Evolutionary conservation across 495 filamentous ascomycete species (phyloP).

Genomic region (Wilcoxina mikolae): DNA sequence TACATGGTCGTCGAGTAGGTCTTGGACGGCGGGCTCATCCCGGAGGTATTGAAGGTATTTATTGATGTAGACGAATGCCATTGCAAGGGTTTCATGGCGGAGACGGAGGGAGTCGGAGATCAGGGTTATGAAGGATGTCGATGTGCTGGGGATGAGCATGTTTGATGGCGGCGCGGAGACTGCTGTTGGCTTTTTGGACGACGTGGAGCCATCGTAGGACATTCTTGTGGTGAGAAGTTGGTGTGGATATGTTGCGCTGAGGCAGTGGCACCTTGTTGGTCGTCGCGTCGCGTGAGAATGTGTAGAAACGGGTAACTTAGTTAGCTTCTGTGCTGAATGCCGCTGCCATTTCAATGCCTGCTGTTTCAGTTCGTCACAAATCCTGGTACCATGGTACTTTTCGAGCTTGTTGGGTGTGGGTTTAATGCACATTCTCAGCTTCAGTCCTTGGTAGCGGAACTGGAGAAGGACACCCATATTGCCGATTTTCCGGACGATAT

Average conservation of each 20-base stretch:
- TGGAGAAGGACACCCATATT: not conserved
- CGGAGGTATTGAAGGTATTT: conserved; percentile 28
- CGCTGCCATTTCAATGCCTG: too few relatives aligned
- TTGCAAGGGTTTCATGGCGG: conserved; percentile 33
- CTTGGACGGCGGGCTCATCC: conserved; percentile 7
- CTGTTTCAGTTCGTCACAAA: too few relatives aligned
- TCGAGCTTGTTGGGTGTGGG: not conserved
- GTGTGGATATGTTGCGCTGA: not conserved
- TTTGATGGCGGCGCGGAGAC: not conserved
- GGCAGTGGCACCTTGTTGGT: not conserved
- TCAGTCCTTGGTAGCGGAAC: not conserved
- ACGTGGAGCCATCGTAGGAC: not conserved
- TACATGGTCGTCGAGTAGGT: conserved; percentile 27
- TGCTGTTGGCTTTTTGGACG: not conserved
- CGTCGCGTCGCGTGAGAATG: not conserved
- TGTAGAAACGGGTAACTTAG: not conserved
- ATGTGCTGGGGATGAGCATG: not conserved
- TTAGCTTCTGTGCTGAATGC: not conserved
- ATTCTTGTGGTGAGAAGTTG: not conserved
- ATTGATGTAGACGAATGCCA: conserved; percentile 35
- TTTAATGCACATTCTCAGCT: not conserved
- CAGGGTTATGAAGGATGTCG: conserved; percentile 29
- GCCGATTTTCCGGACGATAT: not conserved
- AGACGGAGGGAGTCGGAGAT: conserved; percentile 34
- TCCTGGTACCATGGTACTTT: not conserved